These are phyloP conservation scores for Cladosporium sp. DNA, from an alignment of 2,329 filamentous ascomycete species.

Conservation along the genomic window DNA sequence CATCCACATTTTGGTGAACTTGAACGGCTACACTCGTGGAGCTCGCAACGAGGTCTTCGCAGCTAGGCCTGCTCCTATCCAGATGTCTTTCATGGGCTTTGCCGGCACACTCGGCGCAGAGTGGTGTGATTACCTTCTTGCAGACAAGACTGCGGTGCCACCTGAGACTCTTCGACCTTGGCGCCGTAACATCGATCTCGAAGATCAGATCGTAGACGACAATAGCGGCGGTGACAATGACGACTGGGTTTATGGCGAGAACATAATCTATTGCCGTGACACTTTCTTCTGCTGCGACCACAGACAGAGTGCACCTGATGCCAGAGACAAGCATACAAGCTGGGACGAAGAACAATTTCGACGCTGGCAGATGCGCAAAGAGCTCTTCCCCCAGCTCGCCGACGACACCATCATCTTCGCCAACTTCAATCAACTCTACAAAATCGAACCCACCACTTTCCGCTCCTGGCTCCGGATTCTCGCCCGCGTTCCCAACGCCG, in stretches of 20 bases:
- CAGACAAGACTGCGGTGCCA: constrained; percentile 83
- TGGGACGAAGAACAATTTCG: constrained; percentile 81
- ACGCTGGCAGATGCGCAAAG: constrained; percentile 89
- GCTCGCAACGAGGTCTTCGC: constrained; percentile 98
- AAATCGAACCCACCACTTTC: constrained; percentile 98
- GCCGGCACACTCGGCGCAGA: constrained; percentile 92
- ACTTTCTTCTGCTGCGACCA: constrained; percentile 99
- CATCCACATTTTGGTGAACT: constrained; percentile 91
- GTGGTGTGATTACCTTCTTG: constrained; percentile 96
- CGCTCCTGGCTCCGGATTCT: constrained; percentile 93
- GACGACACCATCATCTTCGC: constrained; percentile 88
- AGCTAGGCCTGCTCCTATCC: constrained; percentile 86
- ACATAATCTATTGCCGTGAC: constrained; percentile 88
- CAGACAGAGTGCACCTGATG: constrained; percentile 77
- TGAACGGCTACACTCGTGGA: constrained; percentile 96
- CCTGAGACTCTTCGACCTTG: constrained; percentile 74
- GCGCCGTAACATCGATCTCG: constrained; percentile 68
- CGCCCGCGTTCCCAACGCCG: constrained; percentile 74
- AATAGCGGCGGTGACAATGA: constrained; percentile 62
- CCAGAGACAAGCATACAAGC: constrained; percentile 59
- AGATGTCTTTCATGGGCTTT: constrained; percentile 99
- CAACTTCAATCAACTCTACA: constrained; percentile 98
- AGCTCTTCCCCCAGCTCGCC: constrained; percentile 76
- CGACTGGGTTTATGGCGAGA: constrained; percentile 93
- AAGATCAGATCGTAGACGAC: constrained; percentile 60